Conservation (phyloP, 352 stramenopile genomes). For the Hyaloperonospora brassicae region DNA sequence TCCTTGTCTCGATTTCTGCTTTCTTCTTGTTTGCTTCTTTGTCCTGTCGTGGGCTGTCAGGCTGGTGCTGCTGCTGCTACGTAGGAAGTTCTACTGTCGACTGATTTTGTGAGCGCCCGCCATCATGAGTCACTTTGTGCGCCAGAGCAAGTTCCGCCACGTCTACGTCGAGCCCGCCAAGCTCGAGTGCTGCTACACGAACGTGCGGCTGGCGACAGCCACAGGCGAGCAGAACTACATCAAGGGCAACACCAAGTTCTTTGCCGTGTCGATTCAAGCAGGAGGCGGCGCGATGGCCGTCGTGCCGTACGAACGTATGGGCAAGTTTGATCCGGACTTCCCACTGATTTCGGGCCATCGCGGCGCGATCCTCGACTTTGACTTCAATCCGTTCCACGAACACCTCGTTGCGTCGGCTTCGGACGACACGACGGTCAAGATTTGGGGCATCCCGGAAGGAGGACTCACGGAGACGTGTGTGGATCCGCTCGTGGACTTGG, state of each 20-base stretch:
- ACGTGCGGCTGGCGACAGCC: constrained; percentile 91
- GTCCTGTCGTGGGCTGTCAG: constrained; percentile 6
- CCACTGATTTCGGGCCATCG: constrained; percentile 94
- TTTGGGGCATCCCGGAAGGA: constrained; percentile 94
- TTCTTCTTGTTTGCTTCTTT: neutral
- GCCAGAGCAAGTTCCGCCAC: constrained; percentile 97
- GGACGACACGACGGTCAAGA: constrained; percentile 97
- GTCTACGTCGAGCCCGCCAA: constrained; percentile 96
- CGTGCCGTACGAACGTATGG: constrained; percentile 90
- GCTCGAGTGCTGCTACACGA: constrained; percentile 87
- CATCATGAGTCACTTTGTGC: constrained; percentile 92
- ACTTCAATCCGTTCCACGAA: constrained; percentile 98
- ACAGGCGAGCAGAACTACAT: constrained; percentile 99
- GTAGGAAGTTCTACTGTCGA: too few relatives aligned
- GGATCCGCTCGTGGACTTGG: constrained; percentile 93
- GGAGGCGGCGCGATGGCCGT: constrained; percentile 89
- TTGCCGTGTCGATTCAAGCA: constrained; percentile 91
- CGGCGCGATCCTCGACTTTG: constrained; percentile 96
- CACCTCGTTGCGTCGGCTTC: constrained; percentile 93
- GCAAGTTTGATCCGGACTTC: constrained; percentile 91
- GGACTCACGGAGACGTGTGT: constrained; percentile 90
- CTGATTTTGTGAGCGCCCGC: neutral
- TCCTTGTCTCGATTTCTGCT: too few relatives aligned
- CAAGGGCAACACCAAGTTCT: constrained; percentile 99
- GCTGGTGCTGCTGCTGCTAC: neutral